Conservation (phyloP, 129 eudicot genomes). For the Lactuca sativa region DNA sequence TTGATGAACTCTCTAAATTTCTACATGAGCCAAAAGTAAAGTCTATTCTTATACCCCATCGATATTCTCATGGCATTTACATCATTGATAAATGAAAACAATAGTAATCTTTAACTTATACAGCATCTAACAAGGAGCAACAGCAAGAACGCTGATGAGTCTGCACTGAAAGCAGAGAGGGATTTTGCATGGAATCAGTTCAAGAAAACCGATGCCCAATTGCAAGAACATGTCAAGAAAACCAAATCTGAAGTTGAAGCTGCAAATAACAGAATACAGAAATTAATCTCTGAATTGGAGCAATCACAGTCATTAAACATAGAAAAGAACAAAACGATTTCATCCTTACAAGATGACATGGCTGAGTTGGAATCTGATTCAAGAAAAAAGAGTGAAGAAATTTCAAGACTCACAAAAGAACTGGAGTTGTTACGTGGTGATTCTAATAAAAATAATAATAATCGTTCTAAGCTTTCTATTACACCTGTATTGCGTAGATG, state of each 20-base stretch:
- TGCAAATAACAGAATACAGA: constrained; percentile 49
- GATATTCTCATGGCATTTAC: background rate
- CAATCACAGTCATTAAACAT: constrained; percentile 43
- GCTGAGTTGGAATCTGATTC: constrained; percentile 44
- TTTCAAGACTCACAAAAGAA: constrained; percentile 47
- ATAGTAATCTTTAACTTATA: constrained; percentile 14
- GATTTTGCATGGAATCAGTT: constrained; percentile 70
- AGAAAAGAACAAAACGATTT: constrained; percentile 43
- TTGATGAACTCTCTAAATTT: constrained; percentile 45
- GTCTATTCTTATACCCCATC: constrained; percentile 16
- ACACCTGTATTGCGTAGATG: constrained; percentile 52
- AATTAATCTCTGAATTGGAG: constrained; percentile 39
- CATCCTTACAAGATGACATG: constrained; percentile 38
- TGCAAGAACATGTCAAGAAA: constrained; percentile 37
- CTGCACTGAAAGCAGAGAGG: constrained; percentile 64
- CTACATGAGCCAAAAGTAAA: constrained; percentile 46
- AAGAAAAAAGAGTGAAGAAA: constrained; percentile 51
- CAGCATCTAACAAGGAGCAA: constrained; percentile 31
- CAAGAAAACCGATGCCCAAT: constrained; percentile 40
- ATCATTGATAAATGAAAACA: constrained; percentile 10
- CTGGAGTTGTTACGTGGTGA: constrained; percentile 35
- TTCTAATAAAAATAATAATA: constrained; percentile 24
- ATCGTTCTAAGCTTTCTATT: constrained; percentile 7
- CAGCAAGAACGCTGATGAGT: constrained; percentile 30
- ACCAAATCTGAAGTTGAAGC: constrained; percentile 41